phyloP scores from a whole-genome alignment of 257 asterid genomes.

The Asclepias syriaca region DNA sequence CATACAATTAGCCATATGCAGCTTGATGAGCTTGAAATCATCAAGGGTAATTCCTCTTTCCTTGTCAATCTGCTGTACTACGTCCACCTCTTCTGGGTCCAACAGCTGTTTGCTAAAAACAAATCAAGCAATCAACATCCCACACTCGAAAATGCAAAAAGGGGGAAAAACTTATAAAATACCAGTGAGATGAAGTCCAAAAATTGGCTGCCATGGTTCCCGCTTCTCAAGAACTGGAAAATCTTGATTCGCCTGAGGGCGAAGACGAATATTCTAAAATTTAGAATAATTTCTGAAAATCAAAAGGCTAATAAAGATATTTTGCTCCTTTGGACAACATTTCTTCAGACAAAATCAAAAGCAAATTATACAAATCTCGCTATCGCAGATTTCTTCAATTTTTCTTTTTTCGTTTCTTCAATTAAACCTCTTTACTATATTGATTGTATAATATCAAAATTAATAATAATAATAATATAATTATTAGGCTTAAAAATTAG shows the following conservation, averaged over 20 bases:
- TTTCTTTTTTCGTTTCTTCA: too few relatives aligned
- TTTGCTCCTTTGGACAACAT: too few relatives aligned
- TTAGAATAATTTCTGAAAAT: neutral
- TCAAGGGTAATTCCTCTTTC: constrained; percentile 79
- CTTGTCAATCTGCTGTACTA: constrained; percentile 67
- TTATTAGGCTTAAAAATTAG: too few relatives aligned
- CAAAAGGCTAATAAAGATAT: too few relatives aligned
- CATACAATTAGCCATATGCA: constrained; percentile 76
- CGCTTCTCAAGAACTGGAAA: neutral
- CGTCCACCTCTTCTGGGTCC: constrained; percentile 79
- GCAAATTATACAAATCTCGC: too few relatives aligned
- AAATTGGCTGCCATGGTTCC: constrained; percentile 80
- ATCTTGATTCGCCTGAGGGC: neutral
- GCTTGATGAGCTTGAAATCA: constrained; percentile 87
- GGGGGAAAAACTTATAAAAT: constrained; percentile 6
- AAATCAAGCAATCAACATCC: constrained; percentile 5
- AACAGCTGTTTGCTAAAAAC: constrained; percentile 59
- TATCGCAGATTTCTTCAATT: too few relatives aligned
- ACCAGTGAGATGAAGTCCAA: constrained; percentile 95
- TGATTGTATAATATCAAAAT: too few relatives aligned
- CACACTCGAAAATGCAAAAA: neutral
- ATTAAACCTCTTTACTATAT: too few relatives aligned
- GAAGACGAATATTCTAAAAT: neutral
- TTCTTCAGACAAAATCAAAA: too few relatives aligned
- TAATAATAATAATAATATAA: too few relatives aligned